phyloP scores from a whole-genome alignment of 805 yeast genomes.

The Barnettozyma salicaria region DNA sequence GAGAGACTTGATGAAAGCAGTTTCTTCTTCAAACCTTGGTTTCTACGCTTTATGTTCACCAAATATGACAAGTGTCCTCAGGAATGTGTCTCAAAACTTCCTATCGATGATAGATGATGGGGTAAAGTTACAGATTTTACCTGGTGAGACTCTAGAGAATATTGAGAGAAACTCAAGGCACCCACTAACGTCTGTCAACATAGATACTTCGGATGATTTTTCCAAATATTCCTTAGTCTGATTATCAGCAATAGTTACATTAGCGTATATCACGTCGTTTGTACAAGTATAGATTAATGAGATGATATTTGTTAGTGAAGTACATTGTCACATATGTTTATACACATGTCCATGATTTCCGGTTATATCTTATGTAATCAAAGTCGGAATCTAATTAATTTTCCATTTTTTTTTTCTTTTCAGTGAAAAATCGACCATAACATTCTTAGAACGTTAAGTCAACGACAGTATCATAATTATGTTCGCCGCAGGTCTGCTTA shows the following conservation, averaged over 20 bases:
- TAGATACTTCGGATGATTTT: not conserved
- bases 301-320: too few species aligned
- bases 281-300: too few species aligned
- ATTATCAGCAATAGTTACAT: too few species aligned
- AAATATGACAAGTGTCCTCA: not conserved
- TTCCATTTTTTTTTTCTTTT: slow-evolving; percentile 6
- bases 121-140: not conserved
- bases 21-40: not conserved
- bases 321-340: not conserved
- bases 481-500: slow-evolving; percentile 7
- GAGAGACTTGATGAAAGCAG: not conserved
- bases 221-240: too few species aligned
- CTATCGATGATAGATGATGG: not conserved
- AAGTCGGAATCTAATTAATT: not conserved
- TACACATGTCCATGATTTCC: too few species aligned
- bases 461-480: slow-evolving; percentile 5
- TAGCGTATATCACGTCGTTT: too few species aligned
- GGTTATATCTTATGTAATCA: not conserved
- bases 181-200: not conserved
- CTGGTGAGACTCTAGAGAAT: too few species aligned
- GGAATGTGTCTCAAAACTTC: not conserved
- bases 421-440: slow-evolving; percentile 1
- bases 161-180: not conserved
- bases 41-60: slow-evolving; percentile 5
- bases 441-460: not conserved